These are phyloP conservation scores for Globisporangium solare DNA, from an alignment of 352 stramenopile genomes.

Conservation along the genomic window DNA sequence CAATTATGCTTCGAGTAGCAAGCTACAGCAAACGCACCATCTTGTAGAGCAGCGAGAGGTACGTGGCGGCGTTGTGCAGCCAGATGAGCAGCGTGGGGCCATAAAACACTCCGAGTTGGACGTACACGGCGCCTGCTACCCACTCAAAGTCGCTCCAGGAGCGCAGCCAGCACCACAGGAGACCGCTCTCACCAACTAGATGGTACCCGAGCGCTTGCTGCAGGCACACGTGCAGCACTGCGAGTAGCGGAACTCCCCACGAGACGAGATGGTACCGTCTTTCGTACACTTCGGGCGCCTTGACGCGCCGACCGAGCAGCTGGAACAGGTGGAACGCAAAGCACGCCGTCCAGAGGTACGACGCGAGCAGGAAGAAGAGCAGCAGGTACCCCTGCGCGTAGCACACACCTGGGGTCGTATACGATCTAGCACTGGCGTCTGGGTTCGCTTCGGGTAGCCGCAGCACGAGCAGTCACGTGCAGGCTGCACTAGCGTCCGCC, in stretches of 20 bases:
- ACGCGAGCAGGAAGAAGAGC: conserved; percentile 65
- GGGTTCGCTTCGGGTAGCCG: conserved; percentile 19
- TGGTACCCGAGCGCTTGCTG: conserved; percentile 40
- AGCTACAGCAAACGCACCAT: conserved; percentile 27
- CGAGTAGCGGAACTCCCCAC: conserved; percentile 51
- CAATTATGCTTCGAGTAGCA: conserved; percentile 1
- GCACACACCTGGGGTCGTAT: not conserved
- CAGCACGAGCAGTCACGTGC: conserved; percentile 55
- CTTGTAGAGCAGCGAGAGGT: conserved; percentile 53
- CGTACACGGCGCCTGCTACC: conserved; percentile 36
- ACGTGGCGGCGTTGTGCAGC: conserved; percentile 57
- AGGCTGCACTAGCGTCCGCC: conserved; percentile 37
- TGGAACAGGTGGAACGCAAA: conserved; percentile 78
- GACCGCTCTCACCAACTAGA: conserved; percentile 54
- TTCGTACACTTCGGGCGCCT: conserved; percentile 66
- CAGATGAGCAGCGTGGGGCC: conserved; percentile 39
- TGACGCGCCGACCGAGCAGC: conserved; percentile 39
- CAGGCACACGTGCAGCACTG: conserved; percentile 37
- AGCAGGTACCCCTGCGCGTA: conserved; percentile 47
- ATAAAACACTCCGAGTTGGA: conserved; percentile 69
- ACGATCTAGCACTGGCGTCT: not conserved
- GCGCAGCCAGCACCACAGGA: conserved; percentile 78
- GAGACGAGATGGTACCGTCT: conserved; percentile 59
- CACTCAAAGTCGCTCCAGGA: conserved; percentile 60
- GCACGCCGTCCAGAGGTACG: conserved; percentile 66